phyloP scores from a whole-genome alignment of 768 basidiomycete genomes.

The Russula ochroleuca region DNA sequence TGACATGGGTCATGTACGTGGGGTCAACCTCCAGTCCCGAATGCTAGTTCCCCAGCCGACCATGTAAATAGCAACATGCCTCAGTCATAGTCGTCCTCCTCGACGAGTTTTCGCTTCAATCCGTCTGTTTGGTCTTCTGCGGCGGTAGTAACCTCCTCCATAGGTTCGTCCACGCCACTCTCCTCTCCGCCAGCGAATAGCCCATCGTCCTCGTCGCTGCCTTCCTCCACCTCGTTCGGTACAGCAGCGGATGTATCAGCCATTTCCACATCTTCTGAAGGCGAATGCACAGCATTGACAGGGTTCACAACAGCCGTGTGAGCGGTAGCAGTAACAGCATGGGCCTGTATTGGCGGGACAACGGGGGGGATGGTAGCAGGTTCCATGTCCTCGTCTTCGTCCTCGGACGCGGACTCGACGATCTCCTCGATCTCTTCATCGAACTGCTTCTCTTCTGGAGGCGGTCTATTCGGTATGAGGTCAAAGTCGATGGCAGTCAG shows the following conservation, averaged over 20 bases:
- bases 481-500: slow-evolving; percentile 83
- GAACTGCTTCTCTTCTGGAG: slow-evolving; percentile 68
- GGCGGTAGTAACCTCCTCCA: slow-evolving; percentile 68
- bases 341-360: slow-evolving; percentile 22
- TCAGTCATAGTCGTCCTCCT: slow-evolving; percentile 85
- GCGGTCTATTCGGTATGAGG: slow-evolving; percentile 78
- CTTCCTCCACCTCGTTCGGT: slow-evolving; percentile 48
- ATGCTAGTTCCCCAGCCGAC: not conserved
- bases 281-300: slow-evolving; percentile 57
- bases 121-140: slow-evolving; percentile 44
- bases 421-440: slow-evolving; percentile 82
- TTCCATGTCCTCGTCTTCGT: slow-evolving; percentile 67
- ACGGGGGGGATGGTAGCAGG: slow-evolving; percentile 49
- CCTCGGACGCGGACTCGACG: slow-evolving; percentile 67
- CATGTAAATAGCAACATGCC: not conserved
- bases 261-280: slow-evolving; percentile 64
- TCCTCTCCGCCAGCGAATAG: slow-evolving; percentile 74
- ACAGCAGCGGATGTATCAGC: slow-evolving; percentile 36
- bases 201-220: slow-evolving; percentile 74
- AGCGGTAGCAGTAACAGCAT: slow-evolving; percentile 7
- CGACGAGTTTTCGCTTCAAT: slow-evolving; percentile 72
- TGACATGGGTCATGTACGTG: not conserved
- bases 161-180: slow-evolving; percentile 66
- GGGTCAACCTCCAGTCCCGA: not conserved
- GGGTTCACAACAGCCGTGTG: slow-evolving; percentile 36